These are phyloP conservation scores for Mortierella sp. DNA, from an alignment of 371 early-diverging fungal genomes.

Conservation along the genomic window DNA sequence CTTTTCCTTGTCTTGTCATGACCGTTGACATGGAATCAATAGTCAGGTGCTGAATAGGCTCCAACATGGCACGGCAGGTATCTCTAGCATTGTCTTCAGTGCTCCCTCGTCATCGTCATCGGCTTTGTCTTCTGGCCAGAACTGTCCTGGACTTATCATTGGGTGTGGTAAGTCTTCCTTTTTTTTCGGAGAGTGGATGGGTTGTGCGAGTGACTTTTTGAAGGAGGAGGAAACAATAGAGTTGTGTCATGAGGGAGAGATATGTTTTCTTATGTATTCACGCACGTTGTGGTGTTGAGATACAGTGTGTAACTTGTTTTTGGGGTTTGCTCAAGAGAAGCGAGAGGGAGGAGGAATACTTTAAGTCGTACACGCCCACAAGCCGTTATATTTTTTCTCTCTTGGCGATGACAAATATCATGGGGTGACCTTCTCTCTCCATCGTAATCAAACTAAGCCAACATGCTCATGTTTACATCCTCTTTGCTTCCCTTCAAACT, in stretches of 20 bases:
- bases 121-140: neutral
- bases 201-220: neutral
- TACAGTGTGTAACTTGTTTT: constrained; percentile 2
- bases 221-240: neutral
- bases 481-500: neutral
- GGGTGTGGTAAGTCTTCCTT: constrained; percentile 41
- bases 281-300: neutral
- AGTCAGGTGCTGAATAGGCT: constrained; percentile 42
- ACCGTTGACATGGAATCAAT: neutral
- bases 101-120: neutral
- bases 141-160: constrained; percentile 30
- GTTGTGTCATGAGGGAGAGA: constrained; percentile 7
- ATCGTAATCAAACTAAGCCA: neutral
- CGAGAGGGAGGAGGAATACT: neutral
- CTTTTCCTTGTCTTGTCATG: neutral
- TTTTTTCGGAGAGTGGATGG: neutral
- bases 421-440: neutral
- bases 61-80: constrained; percentile 43
- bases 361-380: neutral
- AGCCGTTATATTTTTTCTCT: neutral
- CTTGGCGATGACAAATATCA: neutral
- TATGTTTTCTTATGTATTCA: neutral
- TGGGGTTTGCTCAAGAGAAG: neutral
- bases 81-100: constrained; percentile 40
- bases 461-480: neutral